phyloP scores from a whole-genome alignment of 1,284 basidiomycete genomes.

The Apiotrichum gracile region DNA sequence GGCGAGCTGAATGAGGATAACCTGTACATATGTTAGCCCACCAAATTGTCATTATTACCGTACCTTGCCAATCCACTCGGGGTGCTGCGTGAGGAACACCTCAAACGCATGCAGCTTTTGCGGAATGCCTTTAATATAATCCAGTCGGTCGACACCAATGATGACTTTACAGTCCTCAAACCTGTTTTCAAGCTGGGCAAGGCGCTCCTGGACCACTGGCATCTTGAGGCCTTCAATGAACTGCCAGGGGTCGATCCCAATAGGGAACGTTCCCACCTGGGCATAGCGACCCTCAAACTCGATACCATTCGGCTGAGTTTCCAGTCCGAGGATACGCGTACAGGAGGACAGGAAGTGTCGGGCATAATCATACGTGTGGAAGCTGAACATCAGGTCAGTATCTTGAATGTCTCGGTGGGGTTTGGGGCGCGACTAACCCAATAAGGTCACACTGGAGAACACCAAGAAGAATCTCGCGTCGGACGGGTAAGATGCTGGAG shows the following conservation, averaged over 20 bases:
- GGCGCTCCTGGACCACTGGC: slow-evolving; percentile 69
- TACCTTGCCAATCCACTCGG: slow-evolving; percentile 94
- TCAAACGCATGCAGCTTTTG: slow-evolving; percentile 97
- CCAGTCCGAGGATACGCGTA: slow-evolving; percentile 90
- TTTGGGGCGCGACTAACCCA: slow-evolving; percentile 49
- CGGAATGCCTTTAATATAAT: slow-evolving; percentile 99
- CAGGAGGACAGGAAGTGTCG: slow-evolving; percentile 98
- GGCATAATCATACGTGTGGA: slow-evolving; percentile 99
- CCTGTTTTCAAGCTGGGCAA: slow-evolving; percentile 74
- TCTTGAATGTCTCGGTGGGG: too few relatives aligned
- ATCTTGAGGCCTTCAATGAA: slow-evolving; percentile 83
- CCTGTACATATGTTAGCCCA: slow-evolving; percentile 49
- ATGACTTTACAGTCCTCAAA: slow-evolving; percentile 96
- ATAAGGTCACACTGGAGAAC: slow-evolving; percentile 94
- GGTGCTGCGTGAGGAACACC: slow-evolving; percentile 92
- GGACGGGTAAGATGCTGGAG: slow-evolving; percentile 86
- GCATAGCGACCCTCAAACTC: slow-evolving; percentile 92
- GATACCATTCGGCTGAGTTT: slow-evolving; percentile 96
- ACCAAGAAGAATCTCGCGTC: slow-evolving; percentile 91
- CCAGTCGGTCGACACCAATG: slow-evolving; percentile 93
- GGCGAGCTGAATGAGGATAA: slow-evolving; percentile 92
- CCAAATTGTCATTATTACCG: background rate
- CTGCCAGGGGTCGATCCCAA: slow-evolving; percentile 91
- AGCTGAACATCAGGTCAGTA: slow-evolving; percentile 44
- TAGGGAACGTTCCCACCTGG: slow-evolving; percentile 97